phyloP scores from a whole-genome alignment of 2,329 filamentous ascomycete genomes.

The Epichloe bromicola region DNA sequence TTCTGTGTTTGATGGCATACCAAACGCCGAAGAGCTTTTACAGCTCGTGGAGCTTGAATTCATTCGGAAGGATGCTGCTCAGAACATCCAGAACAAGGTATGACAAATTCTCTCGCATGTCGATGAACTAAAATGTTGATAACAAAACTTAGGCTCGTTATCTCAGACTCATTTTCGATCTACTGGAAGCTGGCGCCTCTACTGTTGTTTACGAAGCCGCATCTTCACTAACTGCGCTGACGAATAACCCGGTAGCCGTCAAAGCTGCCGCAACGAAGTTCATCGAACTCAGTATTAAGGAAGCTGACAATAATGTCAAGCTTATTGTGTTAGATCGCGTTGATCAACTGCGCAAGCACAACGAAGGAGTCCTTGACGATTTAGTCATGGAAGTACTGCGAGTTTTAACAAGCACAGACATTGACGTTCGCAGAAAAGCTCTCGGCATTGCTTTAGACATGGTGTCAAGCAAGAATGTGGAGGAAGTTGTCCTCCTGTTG shows the following conservation, averaged over 20 bases:
- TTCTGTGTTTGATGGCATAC: constrained; percentile 81
- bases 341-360: constrained; percentile 72
- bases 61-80: constrained; percentile 91
- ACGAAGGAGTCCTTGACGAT: constrained; percentile 85
- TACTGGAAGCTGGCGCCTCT: constrained; percentile 82
- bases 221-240: constrained; percentile 84
- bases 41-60: constrained; percentile 94
- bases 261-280: constrained; percentile 94
- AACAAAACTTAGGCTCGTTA: constrained; percentile 56
- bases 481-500: constrained; percentile 87
- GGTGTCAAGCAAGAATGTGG: constrained; percentile 97
- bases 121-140: constrained; percentile 13
- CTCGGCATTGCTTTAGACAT: constrained; percentile 86
- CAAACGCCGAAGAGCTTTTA: constrained; percentile 85
- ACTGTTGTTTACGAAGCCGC: constrained; percentile 97
- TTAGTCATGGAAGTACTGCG: constrained; percentile 94
- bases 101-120: constrained; percentile 12
- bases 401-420: constrained; percentile 86
- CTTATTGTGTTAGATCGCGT: constrained; percentile 94
- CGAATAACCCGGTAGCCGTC: constrained; percentile 91
- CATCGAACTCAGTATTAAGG: constrained; percentile 93
- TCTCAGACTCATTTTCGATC: constrained; percentile 86
- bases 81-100: constrained; percentile 90
- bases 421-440: constrained; percentile 89
- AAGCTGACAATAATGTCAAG: constrained; percentile 98